Base-by-base conservation (phyloP, 805 yeast genomes). In the Saccharomycopsis amapae region DNA sequence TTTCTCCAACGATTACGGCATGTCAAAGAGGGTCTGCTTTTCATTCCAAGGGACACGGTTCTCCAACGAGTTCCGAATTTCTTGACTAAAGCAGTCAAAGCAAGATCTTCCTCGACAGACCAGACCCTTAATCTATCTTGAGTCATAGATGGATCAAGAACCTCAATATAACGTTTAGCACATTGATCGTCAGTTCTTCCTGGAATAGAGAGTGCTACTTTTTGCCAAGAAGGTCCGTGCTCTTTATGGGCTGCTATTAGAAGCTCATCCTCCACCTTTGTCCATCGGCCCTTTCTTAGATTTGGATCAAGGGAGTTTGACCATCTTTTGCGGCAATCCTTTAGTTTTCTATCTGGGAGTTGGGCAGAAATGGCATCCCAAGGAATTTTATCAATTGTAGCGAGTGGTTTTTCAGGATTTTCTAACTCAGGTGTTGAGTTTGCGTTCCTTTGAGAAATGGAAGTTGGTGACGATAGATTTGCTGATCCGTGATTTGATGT, bases 151-250 rank as follows among this genome's bases (percentile, higher is more conserved):
- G 97, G 96, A 55, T 86, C 93, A 48, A 89, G 62, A 1, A 87
- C 96, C 57, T 89, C 97, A 13, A 81, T 78, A 60, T 85, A 89
- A 56, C 97, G 67, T 58, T 89, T 89, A 1, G 95, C 85, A 67
- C 97, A 89, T 65, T 89, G 97, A 62, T 88, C 96, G 57, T 88
- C 96, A 0, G 95, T 89, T 58, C 97, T 71, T 4, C 96, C 95
- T 2, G 77, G 75, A 10, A 89, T 83, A 44, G 75, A 80, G 42
- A 71, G 64, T 0, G 95, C 79, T 9, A 89, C 88, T 55, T 81
- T 81, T 52, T 84, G 85, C 97, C 97, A 89, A 25, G 79, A 74
- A 0, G 95, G 73, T 0, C 97, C 97, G 59, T 75, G 72, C 53
- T 69, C 72, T 40, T 73, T 66, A 59, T 75, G 84, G 1, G 93